Percentiles rank a stretch among this genome's conserved stretches.
phyloP scores from a whole-genome alignment of 768 basidiomycete species.

The Termitomyces sp. region DNA sequence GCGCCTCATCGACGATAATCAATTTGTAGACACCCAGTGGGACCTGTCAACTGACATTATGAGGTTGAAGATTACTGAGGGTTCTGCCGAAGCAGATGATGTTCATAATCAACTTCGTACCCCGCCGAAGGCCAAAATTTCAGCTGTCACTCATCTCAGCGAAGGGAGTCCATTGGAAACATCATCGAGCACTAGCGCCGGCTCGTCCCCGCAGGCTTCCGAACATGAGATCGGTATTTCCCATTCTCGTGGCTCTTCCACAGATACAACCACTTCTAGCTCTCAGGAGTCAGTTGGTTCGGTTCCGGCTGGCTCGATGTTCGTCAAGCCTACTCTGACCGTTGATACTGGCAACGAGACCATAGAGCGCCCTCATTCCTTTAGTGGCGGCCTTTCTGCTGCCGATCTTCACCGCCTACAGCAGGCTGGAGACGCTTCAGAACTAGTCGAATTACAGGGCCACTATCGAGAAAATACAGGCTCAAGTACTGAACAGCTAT shows the following conservation, averaged over 20 bases:
- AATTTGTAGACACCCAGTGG: constrained; percentile 63
- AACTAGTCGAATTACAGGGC: constrained; percentile 33
- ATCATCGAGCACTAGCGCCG: constrained; percentile 63
- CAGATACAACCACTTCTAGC: constrained; percentile 61
- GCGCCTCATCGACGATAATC: constrained; percentile 60
- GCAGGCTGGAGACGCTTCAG: constrained; percentile 49
- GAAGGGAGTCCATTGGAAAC: constrained; percentile 72
- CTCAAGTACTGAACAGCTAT: constrained; percentile 36
- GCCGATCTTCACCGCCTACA: constrained; percentile 74
- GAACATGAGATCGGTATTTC: constrained; percentile 63
- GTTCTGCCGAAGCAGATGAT: constrained; percentile 45
- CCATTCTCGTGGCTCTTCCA: constrained; percentile 81
- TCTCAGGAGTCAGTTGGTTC: constrained; percentile 52
- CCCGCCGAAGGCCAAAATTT: constrained; percentile 60
- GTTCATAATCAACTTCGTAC: constrained; percentile 52
- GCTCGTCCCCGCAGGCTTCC: constrained; percentile 65
- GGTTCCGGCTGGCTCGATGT: constrained; percentile 49
- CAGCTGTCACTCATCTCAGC: constrained; percentile 49
- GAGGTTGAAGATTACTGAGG: constrained; percentile 61
- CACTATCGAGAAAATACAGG: constrained; percentile 42
- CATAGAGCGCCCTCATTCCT: constrained; percentile 77
- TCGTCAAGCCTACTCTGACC: constrained; percentile 52
- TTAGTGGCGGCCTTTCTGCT: constrained; percentile 69
- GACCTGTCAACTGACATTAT: constrained; percentile 70
- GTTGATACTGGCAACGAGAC: constrained; percentile 45